These are phyloP conservation scores for Leptographium lundbergii DNA, from an alignment of 2,329 filamentous ascomycete species.

Conservation along the genomic window DNA sequence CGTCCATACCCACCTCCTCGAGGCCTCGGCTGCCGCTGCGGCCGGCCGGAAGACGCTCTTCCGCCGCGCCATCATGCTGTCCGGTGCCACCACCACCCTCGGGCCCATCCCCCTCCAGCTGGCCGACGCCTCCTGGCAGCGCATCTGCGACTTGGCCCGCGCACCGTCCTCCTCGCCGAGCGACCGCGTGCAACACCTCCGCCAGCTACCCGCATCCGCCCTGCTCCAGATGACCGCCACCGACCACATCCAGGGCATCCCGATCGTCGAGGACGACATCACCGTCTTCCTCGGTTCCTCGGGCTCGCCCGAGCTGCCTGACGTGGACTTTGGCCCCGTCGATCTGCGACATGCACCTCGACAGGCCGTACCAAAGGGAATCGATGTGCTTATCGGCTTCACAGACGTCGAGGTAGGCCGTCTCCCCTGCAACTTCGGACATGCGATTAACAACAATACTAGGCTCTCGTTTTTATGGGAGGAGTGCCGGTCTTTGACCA, in stretches of 20 bases:
- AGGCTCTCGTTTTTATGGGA: neutral
- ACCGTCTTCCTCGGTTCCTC: neutral
- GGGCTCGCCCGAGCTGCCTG: too few species aligned
- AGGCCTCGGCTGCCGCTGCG: neutral
- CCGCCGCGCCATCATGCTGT: neutral
- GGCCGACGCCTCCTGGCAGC: neutral
- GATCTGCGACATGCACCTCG: neutral
- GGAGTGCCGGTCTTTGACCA: neutral
- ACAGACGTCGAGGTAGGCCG: neutral
- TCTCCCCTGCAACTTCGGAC: neutral
- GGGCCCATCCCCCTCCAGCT: neutral
- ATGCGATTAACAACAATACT: neutral
- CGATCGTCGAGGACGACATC: neutral
- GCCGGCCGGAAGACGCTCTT: neutral
- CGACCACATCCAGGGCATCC: neutral
- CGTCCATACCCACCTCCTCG: neutral
- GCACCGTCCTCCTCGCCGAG: neutral
- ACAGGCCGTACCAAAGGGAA: neutral
- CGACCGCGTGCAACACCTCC: neutral
- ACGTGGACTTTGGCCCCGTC: neutral
- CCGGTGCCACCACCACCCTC: slow-evolving; percentile 1
- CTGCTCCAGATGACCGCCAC: neutral
- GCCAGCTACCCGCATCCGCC: neutral
- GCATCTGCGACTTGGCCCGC: neutral
- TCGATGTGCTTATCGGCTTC: neutral